A percentile compares a stretch with the other conserved stretches of the same genome.
Evolutionary conservation across 164 flowering plant species (phyloP).

Genomic region (Nymphaea thermarum): DNA sequence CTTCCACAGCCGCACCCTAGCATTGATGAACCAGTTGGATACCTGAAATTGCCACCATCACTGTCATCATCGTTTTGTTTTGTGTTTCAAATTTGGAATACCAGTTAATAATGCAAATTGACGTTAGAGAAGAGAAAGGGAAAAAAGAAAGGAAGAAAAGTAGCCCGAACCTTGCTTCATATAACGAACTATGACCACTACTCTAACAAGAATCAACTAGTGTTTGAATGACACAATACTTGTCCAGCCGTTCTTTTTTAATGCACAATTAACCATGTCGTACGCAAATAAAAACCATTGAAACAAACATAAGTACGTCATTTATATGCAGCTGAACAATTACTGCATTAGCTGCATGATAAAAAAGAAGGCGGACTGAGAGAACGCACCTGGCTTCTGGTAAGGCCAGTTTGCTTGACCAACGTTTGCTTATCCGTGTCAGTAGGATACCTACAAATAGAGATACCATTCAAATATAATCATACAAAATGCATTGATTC

Average conservation of each 20-base stretch:
- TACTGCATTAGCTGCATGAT: background rate
- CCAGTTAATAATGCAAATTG: too few relatives aligned
- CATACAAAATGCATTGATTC: too few relatives aligned
- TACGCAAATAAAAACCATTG: too few relatives aligned
- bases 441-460: constrained; percentile 60
- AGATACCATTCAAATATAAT: too few relatives aligned
- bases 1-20: constrained; percentile 91
- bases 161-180: too few relatives aligned
- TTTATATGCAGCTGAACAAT: too few relatives aligned
- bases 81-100: background rate
- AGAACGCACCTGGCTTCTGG: constrained; percentile 63
- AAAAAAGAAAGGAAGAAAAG: too few relatives aligned
- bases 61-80: background rate
- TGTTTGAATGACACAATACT: too few relatives aligned
- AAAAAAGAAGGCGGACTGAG: background rate
- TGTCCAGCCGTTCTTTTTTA: background rate
- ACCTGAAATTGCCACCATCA: constrained; percentile 28
- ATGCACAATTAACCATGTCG: background rate
- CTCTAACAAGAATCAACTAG: background rate
- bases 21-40: constrained; percentile 92
- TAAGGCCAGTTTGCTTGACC: constrained; percentile 78
- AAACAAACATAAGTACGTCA: background rate
- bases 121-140: too few relatives aligned
- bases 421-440: constrained; percentile 81
- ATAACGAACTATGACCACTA: background rate